These are phyloP conservation scores for Peziza echinospora DNA, from an alignment of 495 filamentous ascomycete genomes.

Conservation along the genomic window DNA sequence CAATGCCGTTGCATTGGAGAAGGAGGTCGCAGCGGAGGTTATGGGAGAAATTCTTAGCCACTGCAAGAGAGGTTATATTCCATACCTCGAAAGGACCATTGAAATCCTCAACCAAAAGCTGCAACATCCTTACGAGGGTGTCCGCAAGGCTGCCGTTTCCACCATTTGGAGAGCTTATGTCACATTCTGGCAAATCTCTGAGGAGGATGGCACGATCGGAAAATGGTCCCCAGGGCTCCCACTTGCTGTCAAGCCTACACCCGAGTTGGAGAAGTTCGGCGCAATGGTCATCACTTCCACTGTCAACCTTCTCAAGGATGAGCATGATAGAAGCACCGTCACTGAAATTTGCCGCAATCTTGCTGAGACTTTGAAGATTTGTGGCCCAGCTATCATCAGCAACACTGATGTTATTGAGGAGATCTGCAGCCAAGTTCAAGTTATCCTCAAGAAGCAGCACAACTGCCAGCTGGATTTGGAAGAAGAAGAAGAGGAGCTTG, in stretches of 20 bases:
- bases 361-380: slow-evolving; percentile 76
- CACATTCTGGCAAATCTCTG: slow-evolving; percentile 66
- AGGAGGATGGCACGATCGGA: slow-evolving; percentile 42
- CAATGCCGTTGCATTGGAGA: slow-evolving; percentile 76
- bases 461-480: slow-evolving; percentile 79
- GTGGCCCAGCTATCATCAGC: slow-evolving; percentile 47
- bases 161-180: slow-evolving; percentile 87
- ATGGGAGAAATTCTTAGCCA: slow-evolving; percentile 79
- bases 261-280: slow-evolving; percentile 65
- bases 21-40: slow-evolving; percentile 91
- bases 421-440: slow-evolving; percentile 25
- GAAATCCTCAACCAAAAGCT: slow-evolving; percentile 56
- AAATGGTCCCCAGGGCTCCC: slow-evolving; percentile 86
- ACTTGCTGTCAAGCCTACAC: slow-evolving; percentile 49
- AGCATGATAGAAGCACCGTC: slow-evolving; percentile 69
- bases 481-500: slow-evolving; percentile 45
- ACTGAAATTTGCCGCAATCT: slow-evolving; percentile 91
- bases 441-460: slow-evolving; percentile 70
- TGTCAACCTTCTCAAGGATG: slow-evolving; percentile 63
- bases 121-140: slow-evolving; percentile 81
- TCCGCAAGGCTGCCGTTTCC: slow-evolving; percentile 70
- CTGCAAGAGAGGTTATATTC: slow-evolving; percentile 51
- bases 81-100: slow-evolving; percentile 80
- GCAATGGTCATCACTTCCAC: slow-evolving; percentile 71
- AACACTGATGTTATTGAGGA: slow-evolving; percentile 1